These are phyloP conservation scores for Kwoniella botswanensis DNA, from an alignment of 768 basidiomycete species.

Conservation along the genomic window DNA sequence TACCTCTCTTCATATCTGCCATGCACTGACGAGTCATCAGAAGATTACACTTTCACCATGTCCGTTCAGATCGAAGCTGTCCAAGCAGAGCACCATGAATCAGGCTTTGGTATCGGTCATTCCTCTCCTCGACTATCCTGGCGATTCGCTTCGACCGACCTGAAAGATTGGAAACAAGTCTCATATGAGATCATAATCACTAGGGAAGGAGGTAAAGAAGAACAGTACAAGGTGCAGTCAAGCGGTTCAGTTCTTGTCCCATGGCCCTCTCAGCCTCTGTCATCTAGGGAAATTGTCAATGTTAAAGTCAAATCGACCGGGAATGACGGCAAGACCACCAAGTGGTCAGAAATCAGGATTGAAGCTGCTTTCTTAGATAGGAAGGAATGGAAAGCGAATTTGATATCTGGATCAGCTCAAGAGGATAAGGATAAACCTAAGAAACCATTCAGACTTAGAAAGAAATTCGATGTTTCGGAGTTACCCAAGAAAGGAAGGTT, in stretches of 20 bases:
- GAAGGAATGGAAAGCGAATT: conserved; percentile 36
- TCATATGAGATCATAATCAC: conserved; percentile 40
- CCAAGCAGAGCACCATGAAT: conserved; percentile 39
- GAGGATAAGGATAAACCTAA: conserved; percentile 20
- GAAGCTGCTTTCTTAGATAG: conserved; percentile 39
- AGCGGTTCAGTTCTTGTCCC: conserved; percentile 42
- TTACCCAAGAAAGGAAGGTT: conserved; percentile 22
- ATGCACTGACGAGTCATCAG: not conserved
- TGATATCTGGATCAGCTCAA: conserved; percentile 26
- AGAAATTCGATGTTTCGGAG: conserved; percentile 28
- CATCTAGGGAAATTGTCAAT: conserved; percentile 33
- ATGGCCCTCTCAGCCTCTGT: conserved; percentile 44
- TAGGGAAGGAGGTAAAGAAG: conserved; percentile 6
- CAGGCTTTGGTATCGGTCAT: conserved; percentile 37
- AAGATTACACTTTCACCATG: not conserved
- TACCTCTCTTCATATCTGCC: not conserved
- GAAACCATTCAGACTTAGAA: conserved; percentile 37
- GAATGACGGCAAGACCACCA: conserved; percentile 19
- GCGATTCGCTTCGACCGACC: conserved; percentile 39
- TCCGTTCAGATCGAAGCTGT: conserved; percentile 20
- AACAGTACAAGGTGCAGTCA: conserved; percentile 24
- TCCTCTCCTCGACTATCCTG: conserved; percentile 47
- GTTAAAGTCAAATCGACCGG: conserved; percentile 36
- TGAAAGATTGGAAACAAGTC: conserved; percentile 45
- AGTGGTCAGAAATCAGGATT: conserved; percentile 31